phyloP scores from a whole-genome alignment of 805 yeast species.

The Starmera dryadoides region DNA sequence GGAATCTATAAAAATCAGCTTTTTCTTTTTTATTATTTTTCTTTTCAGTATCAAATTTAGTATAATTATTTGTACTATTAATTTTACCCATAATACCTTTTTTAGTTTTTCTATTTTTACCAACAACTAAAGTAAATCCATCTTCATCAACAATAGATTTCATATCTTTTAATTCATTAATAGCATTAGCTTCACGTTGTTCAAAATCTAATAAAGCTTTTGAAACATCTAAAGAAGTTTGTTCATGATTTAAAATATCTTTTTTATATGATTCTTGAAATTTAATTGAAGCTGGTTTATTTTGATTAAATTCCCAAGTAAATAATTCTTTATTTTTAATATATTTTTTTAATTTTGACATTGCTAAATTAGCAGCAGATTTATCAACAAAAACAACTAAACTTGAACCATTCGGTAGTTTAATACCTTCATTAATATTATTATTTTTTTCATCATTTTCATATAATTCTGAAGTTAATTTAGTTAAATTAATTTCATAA shows the following conservation, averaged over 20 bases:
- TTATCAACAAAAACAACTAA: conserved; percentile 70
- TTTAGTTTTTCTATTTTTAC: conserved; percentile 76
- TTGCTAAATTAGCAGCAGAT: conserved; percentile 56
- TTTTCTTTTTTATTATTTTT: conserved; percentile 70
- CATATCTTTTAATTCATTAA: conserved; percentile 46
- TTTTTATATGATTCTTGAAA: conserved; percentile 34
- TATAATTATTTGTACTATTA: conserved; percentile 28
- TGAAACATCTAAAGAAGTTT: conserved; percentile 46
- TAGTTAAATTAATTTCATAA: conserved; percentile 43
- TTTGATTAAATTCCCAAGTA: conserved; percentile 26
- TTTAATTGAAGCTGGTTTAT: conserved; percentile 28
- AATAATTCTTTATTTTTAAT: conserved; percentile 26
- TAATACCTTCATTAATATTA: conserved; percentile 25
- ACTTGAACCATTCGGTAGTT: conserved; percentile 68
- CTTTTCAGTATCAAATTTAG: conserved; percentile 21
- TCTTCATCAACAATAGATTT: conserved; percentile 77
- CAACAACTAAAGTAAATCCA: conserved; percentile 89
- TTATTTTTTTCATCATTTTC: conserved; percentile 23
- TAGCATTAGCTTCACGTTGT: conserved; percentile 56
- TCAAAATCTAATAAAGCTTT: conserved; percentile 62
- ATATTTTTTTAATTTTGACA: conserved; percentile 49
- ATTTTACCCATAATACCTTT: conserved; percentile 60
- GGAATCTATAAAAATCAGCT: conserved; percentile 92
- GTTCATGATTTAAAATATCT: conserved; percentile 38
- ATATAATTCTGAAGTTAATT: conserved; percentile 51